Conservation (phyloP, 176 grass and related monocot species). For the Typha latifolia region DNA sequence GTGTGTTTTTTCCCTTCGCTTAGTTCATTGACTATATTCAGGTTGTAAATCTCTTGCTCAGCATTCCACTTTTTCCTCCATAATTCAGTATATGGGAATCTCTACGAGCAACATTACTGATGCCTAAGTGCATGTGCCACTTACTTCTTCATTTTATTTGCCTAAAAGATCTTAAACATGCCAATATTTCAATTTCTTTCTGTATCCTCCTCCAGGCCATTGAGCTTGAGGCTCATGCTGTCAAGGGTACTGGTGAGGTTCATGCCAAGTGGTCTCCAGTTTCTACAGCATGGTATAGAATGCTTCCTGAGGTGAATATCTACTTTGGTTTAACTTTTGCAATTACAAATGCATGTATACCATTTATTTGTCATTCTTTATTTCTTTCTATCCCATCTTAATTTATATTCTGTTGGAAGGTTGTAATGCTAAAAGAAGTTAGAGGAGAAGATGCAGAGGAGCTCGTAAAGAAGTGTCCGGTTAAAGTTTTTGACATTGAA, state of each 20-base stretch:
- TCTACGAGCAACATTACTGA: no score
- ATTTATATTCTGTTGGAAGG: conserved; percentile 32
- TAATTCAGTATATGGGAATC: no score
- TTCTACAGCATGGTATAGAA: conserved; percentile 88
- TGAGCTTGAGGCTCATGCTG: conserved; percentile 83
- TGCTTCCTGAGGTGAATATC: conserved; percentile 77
- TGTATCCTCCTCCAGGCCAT: conserved; percentile 42
- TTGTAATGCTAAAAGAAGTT: conserved; percentile 52
- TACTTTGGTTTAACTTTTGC: conserved; percentile 3
- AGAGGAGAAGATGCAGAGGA: conserved; percentile 48
- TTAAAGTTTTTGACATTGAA: conserved; percentile 96
- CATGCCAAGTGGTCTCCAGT: conserved; percentile 99
- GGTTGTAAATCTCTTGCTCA: no score
- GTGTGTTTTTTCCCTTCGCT: no score
- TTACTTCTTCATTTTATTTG: no score
- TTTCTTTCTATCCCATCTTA: conserved; percentile 6
- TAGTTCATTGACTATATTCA: no score
- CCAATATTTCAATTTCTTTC: neutral
- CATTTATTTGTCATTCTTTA: neutral
- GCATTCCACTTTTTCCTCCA: no score
- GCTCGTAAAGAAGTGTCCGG: conserved; percentile 59
- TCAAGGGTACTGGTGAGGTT: conserved; percentile 75
- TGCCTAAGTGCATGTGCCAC: no score
- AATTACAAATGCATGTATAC: conserved; percentile 7
- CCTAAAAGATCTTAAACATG: neutral